phyloP scores from a whole-genome alignment of 768 basidiomycete genomes.

The Leccinum aurantiacum region DNA sequence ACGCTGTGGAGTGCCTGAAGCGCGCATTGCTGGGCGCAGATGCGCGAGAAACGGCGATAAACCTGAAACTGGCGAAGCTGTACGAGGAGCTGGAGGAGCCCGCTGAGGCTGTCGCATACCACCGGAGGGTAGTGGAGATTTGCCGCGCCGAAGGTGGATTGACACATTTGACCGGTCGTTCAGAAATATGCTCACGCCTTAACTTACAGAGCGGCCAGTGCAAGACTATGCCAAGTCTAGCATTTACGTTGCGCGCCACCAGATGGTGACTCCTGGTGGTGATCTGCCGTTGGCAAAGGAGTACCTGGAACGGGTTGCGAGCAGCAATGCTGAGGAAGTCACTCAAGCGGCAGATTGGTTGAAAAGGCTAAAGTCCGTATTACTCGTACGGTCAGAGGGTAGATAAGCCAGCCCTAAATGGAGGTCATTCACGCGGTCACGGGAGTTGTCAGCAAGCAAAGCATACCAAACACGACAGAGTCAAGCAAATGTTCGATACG shows the following conservation, averaged over 20 bases:
- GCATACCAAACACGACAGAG: conserved; percentile 39
- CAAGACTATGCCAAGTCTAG: conserved; percentile 84
- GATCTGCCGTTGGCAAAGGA: conserved; percentile 70
- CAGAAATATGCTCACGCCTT: conserved; percentile 15
- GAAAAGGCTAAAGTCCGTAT: conserved; percentile 49
- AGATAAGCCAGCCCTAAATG: conserved; percentile 34
- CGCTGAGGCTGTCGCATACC: conserved; percentile 72
- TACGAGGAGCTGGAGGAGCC: conserved; percentile 66
- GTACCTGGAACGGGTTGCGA: conserved; percentile 70
- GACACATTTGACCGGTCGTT: conserved; percentile 9
- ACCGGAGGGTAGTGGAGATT: conserved; percentile 76
- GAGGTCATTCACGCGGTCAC: conserved; percentile 39
- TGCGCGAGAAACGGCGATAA: conserved; percentile 70
- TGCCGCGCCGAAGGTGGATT: conserved; percentile 47
- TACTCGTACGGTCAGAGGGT: conserved; percentile 23
- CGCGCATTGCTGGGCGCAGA: conserved; percentile 84
- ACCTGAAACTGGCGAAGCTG: conserved; percentile 72
- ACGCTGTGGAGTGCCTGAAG: conserved; percentile 90
- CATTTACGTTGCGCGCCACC: conserved; percentile 79
- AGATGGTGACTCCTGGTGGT: conserved; percentile 60
- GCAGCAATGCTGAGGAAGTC: conserved; percentile 82
- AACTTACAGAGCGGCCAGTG: conserved; percentile 54
- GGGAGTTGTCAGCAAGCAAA: conserved; percentile 36
- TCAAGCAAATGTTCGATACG: conserved; percentile 34
- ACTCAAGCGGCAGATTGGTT: conserved; percentile 70